These are phyloP conservation scores for Arctium minus DNA, from an alignment of 129 eudicot genomes.

Conservation along the genomic window DNA sequence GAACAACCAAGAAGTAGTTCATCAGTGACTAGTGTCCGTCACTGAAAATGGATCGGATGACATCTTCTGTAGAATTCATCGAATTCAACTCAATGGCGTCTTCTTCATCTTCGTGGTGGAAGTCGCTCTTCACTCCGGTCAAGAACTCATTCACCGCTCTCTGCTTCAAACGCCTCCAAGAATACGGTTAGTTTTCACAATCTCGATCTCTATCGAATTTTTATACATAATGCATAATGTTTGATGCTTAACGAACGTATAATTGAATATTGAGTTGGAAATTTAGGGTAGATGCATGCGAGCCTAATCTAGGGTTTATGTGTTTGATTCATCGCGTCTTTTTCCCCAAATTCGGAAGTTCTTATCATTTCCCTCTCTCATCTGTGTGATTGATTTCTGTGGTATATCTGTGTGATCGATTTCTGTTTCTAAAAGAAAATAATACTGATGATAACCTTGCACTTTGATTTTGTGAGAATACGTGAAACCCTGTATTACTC, in stretches of 20 bases:
- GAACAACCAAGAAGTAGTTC: not conserved
- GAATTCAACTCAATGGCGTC: conserved; percentile 25
- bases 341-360: not conserved
- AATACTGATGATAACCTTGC: not conserved
- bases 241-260: not conserved
- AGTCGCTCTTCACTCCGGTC: conserved; percentile 45
- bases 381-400: not conserved
- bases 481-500: not conserved
- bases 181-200: conserved; percentile 32
- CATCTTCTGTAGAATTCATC: not conserved
- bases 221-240: not conserved
- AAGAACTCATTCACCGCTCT: conserved; percentile 15
- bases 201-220: not conserved
- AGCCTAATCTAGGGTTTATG: conserved; percentile 3
- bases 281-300: not conserved
- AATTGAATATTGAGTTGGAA: not conserved
- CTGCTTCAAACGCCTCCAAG: conserved; percentile 46
- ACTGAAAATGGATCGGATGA: not conserved
- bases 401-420: not conserved
- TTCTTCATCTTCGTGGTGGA: conserved; percentile 51
- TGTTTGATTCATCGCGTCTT: not conserved
- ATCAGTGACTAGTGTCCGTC: not conserved
- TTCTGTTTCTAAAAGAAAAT: not conserved
- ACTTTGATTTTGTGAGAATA: not conserved
- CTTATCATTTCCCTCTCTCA: not conserved